A percentile compares a stretch with the other conserved stretches of the same genome.
Conservation (phyloP, 805 yeast species). For the Ogataea pilisensis region DNA sequence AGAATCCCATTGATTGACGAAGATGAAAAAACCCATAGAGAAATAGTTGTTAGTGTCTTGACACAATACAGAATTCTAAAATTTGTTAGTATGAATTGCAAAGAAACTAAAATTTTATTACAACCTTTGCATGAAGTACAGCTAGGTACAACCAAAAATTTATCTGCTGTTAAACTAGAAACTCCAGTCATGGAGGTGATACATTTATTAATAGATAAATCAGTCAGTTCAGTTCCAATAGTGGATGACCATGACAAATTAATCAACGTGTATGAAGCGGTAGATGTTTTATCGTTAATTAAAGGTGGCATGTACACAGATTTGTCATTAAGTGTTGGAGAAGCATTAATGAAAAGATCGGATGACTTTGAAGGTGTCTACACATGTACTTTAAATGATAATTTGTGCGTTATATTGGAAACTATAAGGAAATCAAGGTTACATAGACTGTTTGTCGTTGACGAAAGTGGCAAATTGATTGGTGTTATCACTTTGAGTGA, state of each 20-base stretch:
- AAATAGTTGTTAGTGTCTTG: conserved; percentile 89
- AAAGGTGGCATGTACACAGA: conserved; percentile 95
- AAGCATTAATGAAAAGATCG: conserved; percentile 87
- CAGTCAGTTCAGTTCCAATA: conserved; percentile 92
- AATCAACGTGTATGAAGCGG: conserved; percentile 92
- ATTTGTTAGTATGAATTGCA: conserved; percentile 93
- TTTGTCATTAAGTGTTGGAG: conserved; percentile 87
- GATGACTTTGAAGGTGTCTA: conserved; percentile 98
- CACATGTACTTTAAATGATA: conserved; percentile 86
- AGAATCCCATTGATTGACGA: conserved; percentile 92
- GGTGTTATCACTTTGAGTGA: conserved; percentile 92
- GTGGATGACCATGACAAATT: conserved; percentile 64
- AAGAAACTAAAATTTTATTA: conserved; percentile 80
- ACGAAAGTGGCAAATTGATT: conserved; percentile 67
- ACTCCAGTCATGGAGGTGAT: conserved; percentile 95
- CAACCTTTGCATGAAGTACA: conserved; percentile 69
- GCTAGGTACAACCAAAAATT: conserved; percentile 49
- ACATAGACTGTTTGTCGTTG: conserved; percentile 90
- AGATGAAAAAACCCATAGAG: conserved; percentile 88
- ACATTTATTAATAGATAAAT: conserved; percentile 66
- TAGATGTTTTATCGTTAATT: conserved; percentile 86
- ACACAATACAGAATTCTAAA: conserved; percentile 95
- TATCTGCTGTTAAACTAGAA: conserved; percentile 81
- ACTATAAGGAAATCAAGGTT: conserved; percentile 87
- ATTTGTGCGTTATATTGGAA: conserved; percentile 85